Evolutionary conservation across 139 green algal genomes (phyloP).

Genomic region (Micractinium sp.): DNA sequence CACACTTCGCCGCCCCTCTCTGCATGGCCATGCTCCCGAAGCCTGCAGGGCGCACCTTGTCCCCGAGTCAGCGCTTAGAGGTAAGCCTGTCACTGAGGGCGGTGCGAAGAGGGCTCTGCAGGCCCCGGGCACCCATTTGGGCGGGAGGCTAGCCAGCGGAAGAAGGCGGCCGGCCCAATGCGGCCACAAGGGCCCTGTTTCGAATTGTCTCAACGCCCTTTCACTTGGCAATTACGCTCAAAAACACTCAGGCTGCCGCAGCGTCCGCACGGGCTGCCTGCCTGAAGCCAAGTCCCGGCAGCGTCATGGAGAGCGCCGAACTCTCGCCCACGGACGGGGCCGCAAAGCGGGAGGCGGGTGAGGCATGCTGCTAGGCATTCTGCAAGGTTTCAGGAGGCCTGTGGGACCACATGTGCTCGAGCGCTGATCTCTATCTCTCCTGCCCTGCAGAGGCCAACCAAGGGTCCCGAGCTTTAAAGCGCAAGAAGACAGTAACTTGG

Average conservation of each 20-base stretch:
- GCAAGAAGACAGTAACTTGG: conserved; percentile 52
- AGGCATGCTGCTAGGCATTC: too few species aligned
- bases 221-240: not conserved
- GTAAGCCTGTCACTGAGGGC: conserved; percentile 52
- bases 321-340: not conserved
- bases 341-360: too few species aligned
- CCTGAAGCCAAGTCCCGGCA: not conserved
- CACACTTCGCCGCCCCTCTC: not conserved
- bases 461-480: not conserved
- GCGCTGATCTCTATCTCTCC: not conserved
- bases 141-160: not conserved
- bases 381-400: too few species aligned
- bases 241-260: not conserved
- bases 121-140: not conserved
- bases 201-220: not conserved
- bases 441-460: not conserved
- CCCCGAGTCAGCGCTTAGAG: conserved; percentile 46
- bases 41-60: conserved; percentile 27
- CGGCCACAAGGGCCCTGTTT: not conserved
- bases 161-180: not conserved
- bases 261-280: not conserved
- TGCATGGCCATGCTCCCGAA: not conserved
- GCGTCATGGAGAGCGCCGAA: not conserved
- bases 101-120: conserved; percentile 3
- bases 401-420: not conserved